These are phyloP conservation scores for Telopea speciosissima DNA, from an alignment of 177 flowering plant species.

Conservation along the genomic window DNA sequence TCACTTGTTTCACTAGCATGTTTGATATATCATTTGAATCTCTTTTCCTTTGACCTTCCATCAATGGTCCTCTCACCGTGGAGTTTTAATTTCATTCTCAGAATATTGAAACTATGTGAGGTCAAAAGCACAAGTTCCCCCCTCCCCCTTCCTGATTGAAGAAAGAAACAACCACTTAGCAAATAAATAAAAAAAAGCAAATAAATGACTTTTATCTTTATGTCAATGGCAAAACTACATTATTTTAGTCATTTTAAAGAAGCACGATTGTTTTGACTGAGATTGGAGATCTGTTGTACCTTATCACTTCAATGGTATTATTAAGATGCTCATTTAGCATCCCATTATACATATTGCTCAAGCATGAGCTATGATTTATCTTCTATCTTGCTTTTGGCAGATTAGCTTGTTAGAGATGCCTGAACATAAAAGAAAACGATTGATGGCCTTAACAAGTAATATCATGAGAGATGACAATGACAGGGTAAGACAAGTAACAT, in stretches of 20 bases:
- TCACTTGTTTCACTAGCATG: neutral
- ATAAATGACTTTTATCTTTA: too few species aligned
- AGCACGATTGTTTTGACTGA: neutral
- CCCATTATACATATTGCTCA: neutral
- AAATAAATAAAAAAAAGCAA: too few species aligned
- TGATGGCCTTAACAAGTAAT: slow-evolving; percentile 57
- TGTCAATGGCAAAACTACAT: too few species aligned
- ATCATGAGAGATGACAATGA: slow-evolving; percentile 88
- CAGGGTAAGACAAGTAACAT: slow-evolving; percentile 45
- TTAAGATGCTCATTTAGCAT: neutral
- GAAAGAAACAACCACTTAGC: too few species aligned
- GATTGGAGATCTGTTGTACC: neutral
- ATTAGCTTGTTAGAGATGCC: slow-evolving; percentile 86
- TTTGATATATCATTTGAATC: neutral
- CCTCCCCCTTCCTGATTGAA: too few species aligned
- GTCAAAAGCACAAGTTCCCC: too few species aligned
- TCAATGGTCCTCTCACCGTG: neutral
- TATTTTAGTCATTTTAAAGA: neutral
- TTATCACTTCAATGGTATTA: neutral
- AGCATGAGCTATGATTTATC: neutral
- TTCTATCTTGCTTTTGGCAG: slow-evolving; percentile 36
- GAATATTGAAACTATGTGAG: neutral
- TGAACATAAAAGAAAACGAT: slow-evolving; percentile 54
- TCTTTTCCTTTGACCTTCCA: neutral
- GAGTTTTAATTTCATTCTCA: neutral